phyloP scores from a whole-genome alignment of 1,139 yeast species.

The Geotrichum bryndzae region DNA sequence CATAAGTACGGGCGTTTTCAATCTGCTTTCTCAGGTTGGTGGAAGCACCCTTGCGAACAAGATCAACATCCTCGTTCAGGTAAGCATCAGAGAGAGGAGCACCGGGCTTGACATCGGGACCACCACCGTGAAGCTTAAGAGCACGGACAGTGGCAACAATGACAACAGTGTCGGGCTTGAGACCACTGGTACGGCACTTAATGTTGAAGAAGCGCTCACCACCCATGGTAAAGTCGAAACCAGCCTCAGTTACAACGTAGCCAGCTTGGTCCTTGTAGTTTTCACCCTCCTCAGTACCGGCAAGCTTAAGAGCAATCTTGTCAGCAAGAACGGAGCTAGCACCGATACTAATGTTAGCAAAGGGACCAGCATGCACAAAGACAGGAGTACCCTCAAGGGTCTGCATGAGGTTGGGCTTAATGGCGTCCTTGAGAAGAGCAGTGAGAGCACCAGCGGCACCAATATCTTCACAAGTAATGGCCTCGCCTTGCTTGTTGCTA shows the following conservation, averaged over 20 bases:
- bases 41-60: slow-evolving; percentile 77
- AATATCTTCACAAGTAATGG: slow-evolving; percentile 91
- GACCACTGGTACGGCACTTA: slow-evolving; percentile 89
- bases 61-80: slow-evolving; percentile 76
- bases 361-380: slow-evolving; percentile 97
- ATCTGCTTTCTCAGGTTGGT: slow-evolving; percentile 83
- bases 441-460: slow-evolving; percentile 98
- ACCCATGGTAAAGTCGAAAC: slow-evolving; percentile 98
- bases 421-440: slow-evolving; percentile 92
- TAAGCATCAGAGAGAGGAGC: slow-evolving; percentile 83
- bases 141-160: slow-evolving; percentile 98
- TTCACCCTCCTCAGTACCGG: slow-evolving; percentile 59
- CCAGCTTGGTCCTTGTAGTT: slow-evolving; percentile 64
- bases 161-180: slow-evolving; percentile 85
- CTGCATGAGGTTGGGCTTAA: slow-evolving; percentile 96
- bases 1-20: slow-evolving; percentile 75
- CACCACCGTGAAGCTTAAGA: slow-evolving; percentile 95
- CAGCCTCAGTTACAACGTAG: slow-evolving; percentile 94
- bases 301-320: slow-evolving; percentile 86
- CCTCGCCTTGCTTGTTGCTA: slow-evolving; percentile 72
- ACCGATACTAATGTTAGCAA: slow-evolving; percentile 95
- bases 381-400: slow-evolving; percentile 98
- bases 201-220: slow-evolving; percentile 96
- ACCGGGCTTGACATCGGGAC: slow-evolving; percentile 96
- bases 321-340: slow-evolving; percentile 89